A percentile compares a stretch with the other conserved stretches of the same genome.
Evolutionary conservation across 1,284 basidiomycete genomes (phyloP).

Genomic region (Mycosarcoma mackinlayi): DNA sequence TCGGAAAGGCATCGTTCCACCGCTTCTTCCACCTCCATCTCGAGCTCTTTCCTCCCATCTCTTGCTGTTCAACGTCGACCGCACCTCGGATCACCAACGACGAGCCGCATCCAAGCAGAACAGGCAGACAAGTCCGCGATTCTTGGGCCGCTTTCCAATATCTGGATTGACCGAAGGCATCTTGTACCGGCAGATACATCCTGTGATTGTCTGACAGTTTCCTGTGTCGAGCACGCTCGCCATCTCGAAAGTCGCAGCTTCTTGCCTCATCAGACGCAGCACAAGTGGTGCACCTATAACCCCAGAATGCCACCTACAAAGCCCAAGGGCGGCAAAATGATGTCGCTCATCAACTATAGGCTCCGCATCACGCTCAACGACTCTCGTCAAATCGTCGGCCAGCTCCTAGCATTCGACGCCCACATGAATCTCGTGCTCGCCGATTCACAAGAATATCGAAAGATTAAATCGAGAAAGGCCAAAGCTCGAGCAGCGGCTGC

Average conservation of each 20-base stretch:
- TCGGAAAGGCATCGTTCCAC: background rate
- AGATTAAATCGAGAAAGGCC: slow-evolving; percentile 61
- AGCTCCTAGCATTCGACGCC: slow-evolving; percentile 99
- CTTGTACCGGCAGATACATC: too few species aligned
- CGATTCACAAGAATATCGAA: slow-evolving; percentile 72
- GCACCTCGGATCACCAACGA: background rate
- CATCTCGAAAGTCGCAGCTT: background rate
- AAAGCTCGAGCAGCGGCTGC: slow-evolving; percentile 37
- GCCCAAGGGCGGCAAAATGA: slow-evolving; percentile 78
- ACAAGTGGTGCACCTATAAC: background rate
- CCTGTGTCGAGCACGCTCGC: too few species aligned
- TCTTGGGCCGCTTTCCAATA: too few species aligned
- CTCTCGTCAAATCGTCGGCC: slow-evolving; percentile 91
- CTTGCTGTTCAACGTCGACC: background rate
- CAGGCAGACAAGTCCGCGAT: too few species aligned
- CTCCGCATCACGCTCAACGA: slow-evolving; percentile 98
- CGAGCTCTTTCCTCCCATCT: background rate
- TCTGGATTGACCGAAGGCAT: too few species aligned
- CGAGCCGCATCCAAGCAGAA: too few species aligned
- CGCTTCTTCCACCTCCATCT: slow-evolving; percentile 3
- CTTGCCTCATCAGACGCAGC: background rate
- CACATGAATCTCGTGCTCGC: slow-evolving; percentile 99
- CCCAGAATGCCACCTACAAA: slow-evolving; percentile 59
- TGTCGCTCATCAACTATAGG: slow-evolving; percentile 95
- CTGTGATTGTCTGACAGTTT: too few species aligned